Evolutionary conservation across 331 rosid genomes (phyloP), one percentile per base, ranked within the genome.

Genomic region (Rosa hybrid): DNA sequence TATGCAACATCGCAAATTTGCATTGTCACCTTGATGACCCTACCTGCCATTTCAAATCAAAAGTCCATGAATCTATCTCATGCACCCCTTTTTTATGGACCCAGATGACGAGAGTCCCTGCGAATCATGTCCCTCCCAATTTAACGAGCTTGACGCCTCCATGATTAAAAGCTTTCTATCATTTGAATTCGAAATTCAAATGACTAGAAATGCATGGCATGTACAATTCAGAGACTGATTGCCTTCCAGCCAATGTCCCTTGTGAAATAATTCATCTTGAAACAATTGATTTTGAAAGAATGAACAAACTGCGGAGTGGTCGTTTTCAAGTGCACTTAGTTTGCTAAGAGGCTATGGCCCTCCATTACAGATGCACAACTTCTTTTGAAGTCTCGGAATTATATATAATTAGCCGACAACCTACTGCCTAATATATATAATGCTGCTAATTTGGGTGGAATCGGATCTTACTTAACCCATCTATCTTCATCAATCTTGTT

Each of bases 111-210:
- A 45, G 79, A 44, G 42, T 44, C 34, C 70, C 27, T 9, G 16
- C 4, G 44, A 13, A 2, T 69, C 27, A 69, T 70, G 56, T 20
- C 75, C 59, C 42, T 73, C 67, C 48, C 62, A 64, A 20, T 18
- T 48, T 7, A 12, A 18, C 60, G 21, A 48, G n/a, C 12, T 77
- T 21, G 50, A 30, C 38, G n/a, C 62, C 51, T 64, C 38, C 57
- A 65, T 77, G 39, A 64, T 12, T 64, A 11, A 34, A 64, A 11
- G 21, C 21, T 30, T 65, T 65, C 16, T 59, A 42, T 63, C 41
- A 56, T 8, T 12, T 12, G 51, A 39, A 77, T 77, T 77, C 14
- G 25, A 49, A 77, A 27, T 77, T 77, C 11, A 65, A 77, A 63
- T 62, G 4, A 23, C 44, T 4, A 56, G 34, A 75, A 75, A 23